phyloP scores from a whole-genome alignment of 805 yeast genomes.

The Trichomonascus vanleenenianus region DNA sequence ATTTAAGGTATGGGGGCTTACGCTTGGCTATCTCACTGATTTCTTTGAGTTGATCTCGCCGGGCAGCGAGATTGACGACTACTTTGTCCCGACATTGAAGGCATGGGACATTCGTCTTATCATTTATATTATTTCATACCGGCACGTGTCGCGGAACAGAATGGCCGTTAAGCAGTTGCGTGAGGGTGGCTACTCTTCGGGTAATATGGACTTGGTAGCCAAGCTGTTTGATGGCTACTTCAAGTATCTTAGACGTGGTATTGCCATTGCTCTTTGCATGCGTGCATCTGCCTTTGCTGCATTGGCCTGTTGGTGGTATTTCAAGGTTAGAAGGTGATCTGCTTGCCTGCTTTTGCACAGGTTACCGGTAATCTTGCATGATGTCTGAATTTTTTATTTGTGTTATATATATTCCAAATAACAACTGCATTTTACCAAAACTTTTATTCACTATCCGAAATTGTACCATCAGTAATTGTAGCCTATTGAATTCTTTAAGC shows the following conservation, averaged over 20 bases:
- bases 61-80: constrained; percentile 4
- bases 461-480: too few species aligned
- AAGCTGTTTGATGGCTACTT: constrained; percentile 21
- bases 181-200: constrained; percentile 6
- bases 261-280: constrained; percentile 8
- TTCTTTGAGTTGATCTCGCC: constrained; percentile 23
- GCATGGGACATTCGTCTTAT: constrained; percentile 22
- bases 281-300: constrained; percentile 1
- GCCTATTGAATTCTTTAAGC: too few species aligned
- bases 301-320: background rate
- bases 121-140: constrained; percentile 10
- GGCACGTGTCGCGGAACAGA: constrained; percentile 1
- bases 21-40: constrained; percentile 29
- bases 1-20: constrained; percentile 33
- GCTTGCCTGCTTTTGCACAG: too few species aligned
- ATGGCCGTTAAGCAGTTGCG: constrained; percentile 1
- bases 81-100: constrained; percentile 20
- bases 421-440: too few species aligned
- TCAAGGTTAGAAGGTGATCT: too few species aligned
- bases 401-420: too few species aligned
- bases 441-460: too few species aligned
- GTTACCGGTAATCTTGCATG: too few species aligned
- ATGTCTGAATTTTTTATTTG: too few species aligned
- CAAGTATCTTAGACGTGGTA: constrained; percentile 17
- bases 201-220: constrained; percentile 20